Conservation (phyloP, 202 grass and related monocot species). For the Schoenoplectus tabernaemontani region DNA sequence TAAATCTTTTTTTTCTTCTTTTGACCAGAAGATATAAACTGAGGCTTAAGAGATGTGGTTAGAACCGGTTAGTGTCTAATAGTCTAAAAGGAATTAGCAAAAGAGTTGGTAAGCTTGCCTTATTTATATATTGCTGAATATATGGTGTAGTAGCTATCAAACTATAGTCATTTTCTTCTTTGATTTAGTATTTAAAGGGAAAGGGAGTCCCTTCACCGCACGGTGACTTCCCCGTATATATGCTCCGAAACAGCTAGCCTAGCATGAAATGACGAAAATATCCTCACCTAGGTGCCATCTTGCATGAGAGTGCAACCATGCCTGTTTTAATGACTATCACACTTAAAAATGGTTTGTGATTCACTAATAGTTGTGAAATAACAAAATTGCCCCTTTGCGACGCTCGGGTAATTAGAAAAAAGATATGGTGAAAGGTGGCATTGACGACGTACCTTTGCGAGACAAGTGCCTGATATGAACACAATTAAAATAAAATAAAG, state of each 20-base stretch:
- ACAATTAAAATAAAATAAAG: neutral
- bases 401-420: neutral
- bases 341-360: neutral
- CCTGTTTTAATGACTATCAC: neutral
- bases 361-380: neutral
- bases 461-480: neutral
- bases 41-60: slow-evolving; percentile 1
- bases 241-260: neutral
- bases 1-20: neutral
- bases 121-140: no score
- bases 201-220: neutral
- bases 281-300: neutral
- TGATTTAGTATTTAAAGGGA: slow-evolving; percentile 6
- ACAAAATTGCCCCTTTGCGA: neutral
- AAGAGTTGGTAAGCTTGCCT: slow-evolving; percentile 23
- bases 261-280: neutral
- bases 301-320: neutral
- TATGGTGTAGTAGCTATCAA: slow-evolving; percentile 19
- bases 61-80: neutral
- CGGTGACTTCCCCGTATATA: neutral
- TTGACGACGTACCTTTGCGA: neutral
- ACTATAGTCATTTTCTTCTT: slow-evolving; percentile 14
- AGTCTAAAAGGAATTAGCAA: slow-evolving; percentile 12
- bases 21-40: slow-evolving; percentile 9
- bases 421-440: neutral